Evolutionary conservation across 139 green algal genomes (phyloP), one percentile per base, ranked within the genome.

Genomic region (Tetraselmis striata): DNA sequence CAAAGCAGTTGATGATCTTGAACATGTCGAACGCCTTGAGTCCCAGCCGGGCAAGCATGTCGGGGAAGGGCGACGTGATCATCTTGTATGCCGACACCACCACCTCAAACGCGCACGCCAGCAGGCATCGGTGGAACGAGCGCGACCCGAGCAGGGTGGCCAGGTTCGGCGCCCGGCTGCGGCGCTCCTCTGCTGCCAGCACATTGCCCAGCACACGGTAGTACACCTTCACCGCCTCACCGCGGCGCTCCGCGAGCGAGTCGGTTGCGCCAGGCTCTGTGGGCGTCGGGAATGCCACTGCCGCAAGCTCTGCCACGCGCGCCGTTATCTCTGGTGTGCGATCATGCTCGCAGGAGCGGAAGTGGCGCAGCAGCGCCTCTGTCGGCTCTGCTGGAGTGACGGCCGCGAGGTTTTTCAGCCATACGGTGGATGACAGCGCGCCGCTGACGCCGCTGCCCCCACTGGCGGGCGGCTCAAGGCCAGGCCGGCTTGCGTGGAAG

Each of bases 1-100:
- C 88, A 80, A 97, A 94, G 0, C 85, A 67, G 22, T 90, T 85
- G 29, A 95, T 86, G 24, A 95, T 83, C 85, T 94, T 96, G 75
- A 67, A 87, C n/a, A 96, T 45, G 84, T 96, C 93, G 86, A 97
- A 97, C 0, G 93, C 86, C 23, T 87, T 87, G 23, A 95, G 83
- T 25, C 80, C 32, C 27, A 95, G 85, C 28, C 32, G 74, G 23
- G 92, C 85, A 84, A 95, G 83, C 22, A 92, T 78, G 11, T 81
- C 23, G 0, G 89, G 89, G 59, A 91, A 92, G 25, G 58, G n/a
- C 25, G 86, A 81, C 23, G 76, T 67, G 28, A 45, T 84, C 86
- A 86, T 91, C 79, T 82, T 81, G 87, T 93, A 93, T 2, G 83
- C 82, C 0, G 91, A 86, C 1, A 86, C 84, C 23, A 95, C 89